These are phyloP conservation scores for Fragaria iinumae DNA, from an alignment of 306 rosid genomes.

Conservation along the genomic window DNA sequence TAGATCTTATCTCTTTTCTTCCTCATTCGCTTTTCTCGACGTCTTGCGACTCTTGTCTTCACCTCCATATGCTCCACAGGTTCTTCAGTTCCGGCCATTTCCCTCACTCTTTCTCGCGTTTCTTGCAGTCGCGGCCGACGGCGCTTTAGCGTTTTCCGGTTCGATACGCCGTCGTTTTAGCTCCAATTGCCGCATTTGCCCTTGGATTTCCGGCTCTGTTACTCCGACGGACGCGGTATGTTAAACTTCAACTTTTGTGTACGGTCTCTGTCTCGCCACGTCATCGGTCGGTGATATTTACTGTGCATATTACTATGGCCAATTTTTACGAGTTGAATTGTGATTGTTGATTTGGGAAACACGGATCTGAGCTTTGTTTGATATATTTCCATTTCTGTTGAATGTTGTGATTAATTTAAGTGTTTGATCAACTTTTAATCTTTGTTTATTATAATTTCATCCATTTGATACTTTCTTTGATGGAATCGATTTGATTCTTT, in stretches of 20 bases:
- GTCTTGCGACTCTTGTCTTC: background rate
- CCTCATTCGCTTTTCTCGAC: background rate
- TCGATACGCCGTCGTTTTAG: background rate
- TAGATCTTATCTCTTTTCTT: background rate
- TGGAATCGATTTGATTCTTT: background rate
- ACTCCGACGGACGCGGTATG: background rate
- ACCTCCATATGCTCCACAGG: background rate
- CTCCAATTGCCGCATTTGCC: background rate
- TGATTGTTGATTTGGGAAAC: background rate
- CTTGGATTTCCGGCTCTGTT: constrained; percentile 10
- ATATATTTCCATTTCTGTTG: background rate
- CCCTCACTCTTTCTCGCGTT: background rate
- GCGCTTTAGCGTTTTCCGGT: background rate
- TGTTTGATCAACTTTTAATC: too few species aligned
- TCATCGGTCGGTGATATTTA: background rate
- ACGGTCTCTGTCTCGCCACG: constrained; percentile 23
- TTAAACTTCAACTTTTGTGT: background rate
- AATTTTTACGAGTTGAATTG: background rate
- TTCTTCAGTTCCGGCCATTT: background rate
- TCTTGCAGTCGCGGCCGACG: background rate
- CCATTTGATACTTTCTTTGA: background rate
- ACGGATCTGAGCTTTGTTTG: background rate
- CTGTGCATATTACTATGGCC: background rate
- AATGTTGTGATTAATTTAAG: background rate
- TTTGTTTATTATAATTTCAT: background rate